Percentiles rank a stretch among this genome's conserved stretches.
phyloP scores from a whole-genome alignment of 2,329 filamentous ascomycete genomes.

The Colletotrichum sp. region DNA sequence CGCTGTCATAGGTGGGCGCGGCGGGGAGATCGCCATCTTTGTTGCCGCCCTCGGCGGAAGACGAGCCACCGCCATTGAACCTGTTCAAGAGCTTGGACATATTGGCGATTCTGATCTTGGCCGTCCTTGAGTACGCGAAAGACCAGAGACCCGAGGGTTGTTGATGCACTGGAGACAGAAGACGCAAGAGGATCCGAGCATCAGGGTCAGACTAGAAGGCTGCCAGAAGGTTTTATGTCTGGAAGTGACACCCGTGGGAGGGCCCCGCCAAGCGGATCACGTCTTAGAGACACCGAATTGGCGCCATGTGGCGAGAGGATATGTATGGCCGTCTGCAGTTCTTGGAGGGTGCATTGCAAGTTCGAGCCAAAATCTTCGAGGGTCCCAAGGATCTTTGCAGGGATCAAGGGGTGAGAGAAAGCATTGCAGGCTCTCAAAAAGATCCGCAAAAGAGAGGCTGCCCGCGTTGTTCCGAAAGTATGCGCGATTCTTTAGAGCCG shows the following conservation, averaged over 20 bases:
- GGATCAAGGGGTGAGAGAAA: neutral
- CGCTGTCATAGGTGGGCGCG: constrained; percentile 16
- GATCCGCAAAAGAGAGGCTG: neutral
- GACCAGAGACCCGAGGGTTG: neutral
- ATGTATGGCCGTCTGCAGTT: neutral
- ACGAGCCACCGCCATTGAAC: constrained; percentile 1
- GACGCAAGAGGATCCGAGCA: neutral
- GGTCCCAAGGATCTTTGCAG: neutral
- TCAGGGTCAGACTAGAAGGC: neutral
- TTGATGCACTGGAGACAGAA: neutral
- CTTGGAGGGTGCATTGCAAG: neutral
- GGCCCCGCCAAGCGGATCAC: constrained; percentile 20
- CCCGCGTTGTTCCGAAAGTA: neutral
- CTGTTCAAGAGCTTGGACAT: constrained; percentile 13
- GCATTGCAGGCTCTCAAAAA: neutral
- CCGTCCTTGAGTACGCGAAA: neutral
- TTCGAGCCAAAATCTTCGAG: neutral
- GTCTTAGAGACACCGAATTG: constrained; percentile 11
- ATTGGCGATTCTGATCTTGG: neutral
- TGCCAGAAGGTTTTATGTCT: constrained; percentile 17
- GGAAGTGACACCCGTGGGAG: neutral
- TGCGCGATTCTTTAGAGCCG: constrained; percentile 2
- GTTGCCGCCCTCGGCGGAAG: neutral
- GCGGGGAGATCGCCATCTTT: constrained; percentile 2
- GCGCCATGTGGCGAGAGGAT: constrained; percentile 19